These are phyloP conservation scores for Pestalotiopsis fici DNA, from an alignment of 2,329 filamentous ascomycete species.

Conservation along the genomic window DNA sequence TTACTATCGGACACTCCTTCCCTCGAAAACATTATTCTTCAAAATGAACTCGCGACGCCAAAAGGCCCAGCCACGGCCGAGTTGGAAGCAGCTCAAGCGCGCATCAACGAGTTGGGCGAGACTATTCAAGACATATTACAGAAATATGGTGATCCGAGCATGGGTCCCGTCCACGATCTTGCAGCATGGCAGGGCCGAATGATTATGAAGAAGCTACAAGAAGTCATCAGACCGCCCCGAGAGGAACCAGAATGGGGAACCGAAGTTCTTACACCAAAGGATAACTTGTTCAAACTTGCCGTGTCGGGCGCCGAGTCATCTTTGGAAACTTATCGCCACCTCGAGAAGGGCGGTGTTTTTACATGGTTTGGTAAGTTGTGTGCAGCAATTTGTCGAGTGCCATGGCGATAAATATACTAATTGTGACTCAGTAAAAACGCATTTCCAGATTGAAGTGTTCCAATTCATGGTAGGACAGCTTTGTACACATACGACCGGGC, in stretches of 20 bases:
- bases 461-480: constrained; percentile 57
- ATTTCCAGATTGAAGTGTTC: constrained; percentile 59
- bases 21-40: constrained; percentile 51
- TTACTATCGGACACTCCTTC: constrained; percentile 50
- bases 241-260: constrained; percentile 50
- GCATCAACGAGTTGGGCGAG: constrained; percentile 43
- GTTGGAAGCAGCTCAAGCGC: constrained; percentile 41
- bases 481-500: constrained; percentile 47
- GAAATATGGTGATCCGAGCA: constrained; percentile 50
- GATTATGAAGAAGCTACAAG: constrained; percentile 49
- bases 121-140: constrained; percentile 47
- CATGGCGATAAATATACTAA: neutral
- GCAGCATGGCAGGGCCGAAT: constrained; percentile 48
- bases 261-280: constrained; percentile 49
- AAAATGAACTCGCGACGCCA: constrained; percentile 37
- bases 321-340: constrained; percentile 41
- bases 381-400: neutral
- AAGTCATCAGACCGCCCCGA: constrained; percentile 47
- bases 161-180: constrained; percentile 53
- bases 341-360: constrained; percentile 45
- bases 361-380: constrained; percentile 53
- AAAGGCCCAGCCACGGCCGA: constrained; percentile 25
- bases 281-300: constrained; percentile 58
- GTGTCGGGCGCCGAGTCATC: constrained; percentile 50
- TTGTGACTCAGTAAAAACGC: constrained; percentile 28